phyloP scores from a whole-genome alignment of 306 rosid species.

The Rosa multiflora region DNA sequence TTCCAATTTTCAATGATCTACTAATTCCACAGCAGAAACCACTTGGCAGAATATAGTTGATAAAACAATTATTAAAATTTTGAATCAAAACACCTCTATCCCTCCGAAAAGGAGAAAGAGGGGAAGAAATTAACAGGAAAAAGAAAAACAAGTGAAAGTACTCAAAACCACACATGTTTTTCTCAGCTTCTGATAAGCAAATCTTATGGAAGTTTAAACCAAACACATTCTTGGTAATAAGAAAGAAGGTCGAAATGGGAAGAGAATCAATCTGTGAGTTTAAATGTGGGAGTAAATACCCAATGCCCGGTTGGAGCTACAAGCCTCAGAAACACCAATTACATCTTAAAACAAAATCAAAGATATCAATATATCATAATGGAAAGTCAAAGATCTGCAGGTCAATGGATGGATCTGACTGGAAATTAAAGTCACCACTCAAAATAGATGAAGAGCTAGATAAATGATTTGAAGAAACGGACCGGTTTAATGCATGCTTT shows the following conservation, averaged over 20 bases:
- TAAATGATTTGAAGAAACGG: background rate
- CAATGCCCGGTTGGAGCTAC: background rate
- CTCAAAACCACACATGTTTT: background rate
- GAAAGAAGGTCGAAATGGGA: background rate
- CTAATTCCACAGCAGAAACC: constrained; percentile 36
- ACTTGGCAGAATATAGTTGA: constrained; percentile 29
- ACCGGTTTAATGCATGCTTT: background rate
- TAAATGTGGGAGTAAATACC: background rate
- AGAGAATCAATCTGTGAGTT: background rate
- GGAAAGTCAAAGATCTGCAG: background rate
- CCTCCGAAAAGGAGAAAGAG: background rate
- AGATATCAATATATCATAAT: background rate
- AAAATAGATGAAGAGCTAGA: background rate
- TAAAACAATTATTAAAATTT: constrained; percentile 11
- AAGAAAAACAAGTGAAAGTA: background rate
- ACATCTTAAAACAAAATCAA: background rate
- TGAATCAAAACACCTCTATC: constrained; percentile 8
- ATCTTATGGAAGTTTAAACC: background rate
- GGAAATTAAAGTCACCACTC: background rate
- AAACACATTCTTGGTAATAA: background rate
- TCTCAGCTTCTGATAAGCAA: background rate
- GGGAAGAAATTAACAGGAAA: background rate
- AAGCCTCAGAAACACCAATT: background rate
- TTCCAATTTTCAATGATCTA: constrained; percentile 46
- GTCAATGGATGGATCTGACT: constrained; percentile 23